Evolutionary conservation across 371 early-diverging fungal genomes (phyloP), one percentile per base, ranked within the genome.

Genomic region (Chytridium lagenaria): DNA sequence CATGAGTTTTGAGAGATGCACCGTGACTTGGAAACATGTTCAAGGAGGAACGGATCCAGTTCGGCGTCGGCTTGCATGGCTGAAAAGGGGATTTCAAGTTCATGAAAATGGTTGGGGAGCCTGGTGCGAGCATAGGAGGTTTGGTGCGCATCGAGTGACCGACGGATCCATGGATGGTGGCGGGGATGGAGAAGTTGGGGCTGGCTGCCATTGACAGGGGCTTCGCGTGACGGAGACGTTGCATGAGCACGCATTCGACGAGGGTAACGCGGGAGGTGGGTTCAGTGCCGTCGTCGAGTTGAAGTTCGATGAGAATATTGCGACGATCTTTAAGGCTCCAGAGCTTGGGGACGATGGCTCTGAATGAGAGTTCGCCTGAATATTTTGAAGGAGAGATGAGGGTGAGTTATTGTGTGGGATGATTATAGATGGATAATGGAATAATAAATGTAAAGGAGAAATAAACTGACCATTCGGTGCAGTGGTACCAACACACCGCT

Each of bases 191-290:
- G 55, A 26, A 55, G 55, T 10, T 55, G 55, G 55, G 55, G 55
- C 26, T 55, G 55, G 10, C 16, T 7, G 55, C 55, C 55, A 26
- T 55, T 55, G 55, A 55, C 55, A 26, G 55, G 55, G 26, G 55
- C 55, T 26, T 55, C 55, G 55, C 55, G 55, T 55, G 55, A 26
- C 55, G 55, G 10, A 55, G 55, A 28, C 55, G 55, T 55, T 55
- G 55, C 55, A 55, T 55, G 55, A 55, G 55, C 16, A 55, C 55
- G 55, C 23, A 16, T 55, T 55, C 55, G 16, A 55, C 55, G 23
- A 55, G 55, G 55, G 55, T 55, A 26, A 55, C 26, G 10, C 26
- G 10, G 10, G 55, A 15, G 55, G 26, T 26, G 26, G 55, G 26
- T 5, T 55, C 55, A 26, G 55, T 26, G 10, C 55, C 55, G 55